These are phyloP conservation scores for Microbotryomycetes sp. DNA, from an alignment of 1,284 basidiomycete genomes.

Conservation along the genomic window DNA sequence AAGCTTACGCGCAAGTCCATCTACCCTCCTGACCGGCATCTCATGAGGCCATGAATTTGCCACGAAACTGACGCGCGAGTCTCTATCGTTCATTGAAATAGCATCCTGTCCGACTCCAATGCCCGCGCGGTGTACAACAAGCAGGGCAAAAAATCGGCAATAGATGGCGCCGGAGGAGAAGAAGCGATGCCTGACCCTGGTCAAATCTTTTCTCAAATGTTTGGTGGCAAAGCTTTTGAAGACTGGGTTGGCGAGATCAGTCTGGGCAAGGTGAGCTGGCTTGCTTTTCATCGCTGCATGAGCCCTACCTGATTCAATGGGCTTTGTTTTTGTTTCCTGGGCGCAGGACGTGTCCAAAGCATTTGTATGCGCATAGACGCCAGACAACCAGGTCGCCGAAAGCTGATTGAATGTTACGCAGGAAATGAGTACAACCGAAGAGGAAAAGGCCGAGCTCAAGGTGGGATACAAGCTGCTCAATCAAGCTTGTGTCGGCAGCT, in stretches of 20 bases:
- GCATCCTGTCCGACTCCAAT: conserved; percentile 52
- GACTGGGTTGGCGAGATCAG: conserved; percentile 37
- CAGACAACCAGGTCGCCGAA: no score
- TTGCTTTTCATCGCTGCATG: not conserved
- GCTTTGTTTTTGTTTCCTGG: no score
- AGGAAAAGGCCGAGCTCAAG: conserved; percentile 20
- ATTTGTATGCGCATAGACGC: conserved; percentile 18
- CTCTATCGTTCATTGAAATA: no score
- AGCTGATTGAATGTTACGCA: no score
- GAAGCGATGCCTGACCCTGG: conserved; percentile 34
- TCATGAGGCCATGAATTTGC: conserved; percentile 63
- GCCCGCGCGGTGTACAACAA: conserved; percentile 87
- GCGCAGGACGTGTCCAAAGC: conserved; percentile 23
- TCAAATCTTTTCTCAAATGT: conserved; percentile 31
- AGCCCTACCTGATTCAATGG: not conserved
- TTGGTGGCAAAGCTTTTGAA: conserved; percentile 29
- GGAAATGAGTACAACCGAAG: conserved; percentile 18
- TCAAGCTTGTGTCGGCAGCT: no score
- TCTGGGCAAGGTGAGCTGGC: conserved; percentile 16
- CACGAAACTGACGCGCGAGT: conserved; percentile 18
- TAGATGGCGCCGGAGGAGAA: conserved; percentile 28
- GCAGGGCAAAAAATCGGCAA: conserved; percentile 46
- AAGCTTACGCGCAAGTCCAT: conserved; percentile 34
- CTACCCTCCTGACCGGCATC: conserved; percentile 51
- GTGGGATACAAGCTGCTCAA: not conserved